These are phyloP conservation scores for Yamadazyma kitorensis DNA, from an alignment of 805 yeast species.

Conservation along the genomic window DNA sequence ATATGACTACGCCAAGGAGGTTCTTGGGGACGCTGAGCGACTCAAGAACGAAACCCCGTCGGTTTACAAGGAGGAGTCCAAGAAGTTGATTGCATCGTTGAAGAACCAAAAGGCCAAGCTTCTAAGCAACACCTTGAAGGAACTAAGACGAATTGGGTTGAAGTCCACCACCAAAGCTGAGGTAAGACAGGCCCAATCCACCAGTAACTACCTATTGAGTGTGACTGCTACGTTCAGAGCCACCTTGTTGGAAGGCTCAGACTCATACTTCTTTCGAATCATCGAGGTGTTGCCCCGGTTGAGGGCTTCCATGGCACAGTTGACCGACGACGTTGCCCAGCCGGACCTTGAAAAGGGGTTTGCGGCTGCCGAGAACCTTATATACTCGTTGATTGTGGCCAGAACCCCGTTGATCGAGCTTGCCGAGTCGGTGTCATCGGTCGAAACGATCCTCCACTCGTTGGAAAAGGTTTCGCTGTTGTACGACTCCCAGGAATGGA, in stretches of 20 bases:
- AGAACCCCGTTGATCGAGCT: constrained; percentile 47
- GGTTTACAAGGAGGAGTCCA: constrained; percentile 65
- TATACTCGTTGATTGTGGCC: constrained; percentile 53
- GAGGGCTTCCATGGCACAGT: constrained; percentile 57
- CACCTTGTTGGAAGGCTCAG: constrained; percentile 36
- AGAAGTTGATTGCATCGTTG: constrained; percentile 61
- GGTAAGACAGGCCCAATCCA: constrained; percentile 57
- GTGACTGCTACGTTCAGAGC: constrained; percentile 45
- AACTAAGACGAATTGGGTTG: constrained; percentile 73
- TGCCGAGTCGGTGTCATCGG: constrained; percentile 16
- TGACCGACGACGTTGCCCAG: constrained; percentile 72
- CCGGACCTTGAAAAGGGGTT: constrained; percentile 73
- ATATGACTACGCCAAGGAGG: constrained; percentile 51
- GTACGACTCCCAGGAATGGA: constrained; percentile 8
- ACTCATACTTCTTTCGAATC: constrained; percentile 60
- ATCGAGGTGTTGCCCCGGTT: constrained; percentile 80
- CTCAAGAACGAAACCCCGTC: constrained; percentile 78
- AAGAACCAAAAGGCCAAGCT: constrained; percentile 79
- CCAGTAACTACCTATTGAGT: constrained; percentile 62
- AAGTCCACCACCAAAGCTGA: constrained; percentile 64
- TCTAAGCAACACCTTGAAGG: constrained; percentile 73
- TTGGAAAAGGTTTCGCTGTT: constrained; percentile 10
- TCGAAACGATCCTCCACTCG: constrained; percentile 11
- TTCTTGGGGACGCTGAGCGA: constrained; percentile 55
- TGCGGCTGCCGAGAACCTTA: constrained; percentile 70